phyloP scores from a whole-genome alignment of 768 basidiomycete genomes.

The Candolleomyces eurysporus region DNA sequence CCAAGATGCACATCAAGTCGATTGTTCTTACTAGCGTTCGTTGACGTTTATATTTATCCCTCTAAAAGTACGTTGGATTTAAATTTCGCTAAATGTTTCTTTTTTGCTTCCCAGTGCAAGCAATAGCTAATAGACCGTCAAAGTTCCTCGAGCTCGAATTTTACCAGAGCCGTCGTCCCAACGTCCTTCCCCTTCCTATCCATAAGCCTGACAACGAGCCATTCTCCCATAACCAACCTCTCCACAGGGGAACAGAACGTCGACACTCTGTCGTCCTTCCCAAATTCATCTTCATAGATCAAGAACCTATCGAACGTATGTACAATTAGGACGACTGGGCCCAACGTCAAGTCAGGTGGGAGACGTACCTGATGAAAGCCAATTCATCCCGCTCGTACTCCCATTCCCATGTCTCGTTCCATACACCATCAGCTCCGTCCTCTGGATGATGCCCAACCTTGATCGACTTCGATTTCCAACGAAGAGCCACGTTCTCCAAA shows the following conservation, averaged over 20 bases:
- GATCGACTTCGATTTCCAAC: conserved; percentile 43
- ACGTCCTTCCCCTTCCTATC: conserved; percentile 49
- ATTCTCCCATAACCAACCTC: conserved; percentile 41
- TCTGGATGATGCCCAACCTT: conserved; percentile 31
- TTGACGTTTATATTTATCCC: no score
- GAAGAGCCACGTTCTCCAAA: conserved; percentile 23
- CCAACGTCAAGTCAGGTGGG: no score
- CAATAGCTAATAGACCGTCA: no score
- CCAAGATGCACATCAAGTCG: no score
- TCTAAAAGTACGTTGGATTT: no score
- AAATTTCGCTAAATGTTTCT: no score
- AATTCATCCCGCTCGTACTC: conserved; percentile 49
- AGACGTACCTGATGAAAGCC: conserved; percentile 49
- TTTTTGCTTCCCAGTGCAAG: no score
- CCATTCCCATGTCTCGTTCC: conserved; percentile 48
- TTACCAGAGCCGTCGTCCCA: conserved; percentile 35
- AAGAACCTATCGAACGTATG: conserved; percentile 24
- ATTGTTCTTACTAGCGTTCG: no score
- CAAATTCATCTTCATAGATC: conserved; percentile 40
- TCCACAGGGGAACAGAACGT: conserved; percentile 53
- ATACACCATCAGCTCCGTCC: conserved; percentile 38
- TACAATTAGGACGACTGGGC: no score
- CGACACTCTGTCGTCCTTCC: conserved; percentile 44
- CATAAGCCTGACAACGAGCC: conserved; percentile 49
- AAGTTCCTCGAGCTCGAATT: conserved; percentile 12